phyloP scores from a whole-genome alignment of 768 basidiomycete species.

The Collybia nuda region DNA sequence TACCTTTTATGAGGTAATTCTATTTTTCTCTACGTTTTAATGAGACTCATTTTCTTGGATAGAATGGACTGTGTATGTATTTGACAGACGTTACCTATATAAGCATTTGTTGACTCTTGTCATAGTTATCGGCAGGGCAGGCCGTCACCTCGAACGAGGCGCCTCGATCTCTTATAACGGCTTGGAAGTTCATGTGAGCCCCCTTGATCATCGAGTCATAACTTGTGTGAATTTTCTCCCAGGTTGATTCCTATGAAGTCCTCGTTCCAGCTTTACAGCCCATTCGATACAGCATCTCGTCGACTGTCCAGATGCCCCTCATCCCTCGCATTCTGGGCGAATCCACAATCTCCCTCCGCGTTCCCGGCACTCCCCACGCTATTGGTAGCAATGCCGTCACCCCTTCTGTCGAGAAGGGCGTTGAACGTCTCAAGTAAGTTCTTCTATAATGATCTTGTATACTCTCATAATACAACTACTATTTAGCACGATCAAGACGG shows the following conservation, averaged over 20 bases:
- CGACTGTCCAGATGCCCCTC: constrained; percentile 2
- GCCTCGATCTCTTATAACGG: constrained; percentile 22
- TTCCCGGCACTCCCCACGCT: too few species aligned
- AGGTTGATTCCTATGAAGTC: constrained; percentile 22
- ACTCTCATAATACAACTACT: neutral
- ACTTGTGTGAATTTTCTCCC: neutral
- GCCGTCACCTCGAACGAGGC: constrained; percentile 15
- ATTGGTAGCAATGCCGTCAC: too few species aligned
- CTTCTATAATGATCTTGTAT: neutral
- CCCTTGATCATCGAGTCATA: neutral
- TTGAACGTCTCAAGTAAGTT: constrained; percentile 11
- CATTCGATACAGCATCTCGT: constrained; percentile 14
- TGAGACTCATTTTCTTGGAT: neutral
- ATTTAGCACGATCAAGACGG: constrained; percentile 18
- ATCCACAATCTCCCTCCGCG: too few species aligned
- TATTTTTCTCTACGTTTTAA: too few species aligned
- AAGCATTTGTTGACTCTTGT: neutral
- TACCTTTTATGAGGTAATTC: constrained; percentile 19
- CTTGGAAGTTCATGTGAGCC: constrained; percentile 16
- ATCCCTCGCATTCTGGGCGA: constrained; percentile 15
- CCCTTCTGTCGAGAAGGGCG: neutral
- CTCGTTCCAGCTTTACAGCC: constrained; percentile 18
- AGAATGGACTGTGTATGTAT: constrained; percentile 8
- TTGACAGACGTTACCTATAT: too few species aligned
- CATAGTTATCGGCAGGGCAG: constrained; percentile 20